Base-by-base conservation (phyloP, 169 alveolate species). In the Prorocentrum cordatum region DNA sequence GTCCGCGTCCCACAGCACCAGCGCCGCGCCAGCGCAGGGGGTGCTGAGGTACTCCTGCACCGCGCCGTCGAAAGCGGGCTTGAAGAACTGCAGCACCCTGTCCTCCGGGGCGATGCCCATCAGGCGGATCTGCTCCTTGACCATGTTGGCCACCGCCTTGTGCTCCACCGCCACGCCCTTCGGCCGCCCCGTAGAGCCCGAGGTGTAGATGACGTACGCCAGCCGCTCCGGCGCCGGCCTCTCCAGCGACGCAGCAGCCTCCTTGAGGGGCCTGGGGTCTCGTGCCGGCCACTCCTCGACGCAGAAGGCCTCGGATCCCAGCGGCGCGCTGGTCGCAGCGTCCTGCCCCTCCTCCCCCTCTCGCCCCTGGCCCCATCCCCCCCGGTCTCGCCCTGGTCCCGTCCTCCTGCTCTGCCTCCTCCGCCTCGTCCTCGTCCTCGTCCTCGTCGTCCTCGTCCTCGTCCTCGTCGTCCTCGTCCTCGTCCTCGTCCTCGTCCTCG, bases 51-150 rank as follows among this genome's bases (percentile, higher is more conserved):
- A n/a, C 16, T 20, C 59, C 68, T 80, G 90, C 32, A 80, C 90
- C 5, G 90, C 90, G 1, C 90, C 90, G 29, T 80, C 90, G 39
- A 80, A 80, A 18, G 90, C 90, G 7, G 90, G 90, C 80, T 80
- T 80, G 80, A 80, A 80, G 90, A 80, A 80, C 39, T 80, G 90
- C 36, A 80, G 68, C 16, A 80, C 90, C 20, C 80, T 77, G 27
- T 64, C 79, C 31, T 80, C 38, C 39, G 33, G 38, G 38, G 66
- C 26, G 31, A 80, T 80, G 58, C 68, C 33, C 90, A 80, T 80
- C 58, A 80, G 67, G 36, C 72, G 38, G 31, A 80, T 33, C 90
- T 80, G 90, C 26, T 80, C 80, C 39, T 31, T 24, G 26, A 62
- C 90, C 90, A 80, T 80, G 68, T 80, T 80, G 24, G 90, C 77